phyloP scores from a whole-genome alignment of 176 grass and related monocot genomes.

The Chrysopogon serrulatus region DNA sequence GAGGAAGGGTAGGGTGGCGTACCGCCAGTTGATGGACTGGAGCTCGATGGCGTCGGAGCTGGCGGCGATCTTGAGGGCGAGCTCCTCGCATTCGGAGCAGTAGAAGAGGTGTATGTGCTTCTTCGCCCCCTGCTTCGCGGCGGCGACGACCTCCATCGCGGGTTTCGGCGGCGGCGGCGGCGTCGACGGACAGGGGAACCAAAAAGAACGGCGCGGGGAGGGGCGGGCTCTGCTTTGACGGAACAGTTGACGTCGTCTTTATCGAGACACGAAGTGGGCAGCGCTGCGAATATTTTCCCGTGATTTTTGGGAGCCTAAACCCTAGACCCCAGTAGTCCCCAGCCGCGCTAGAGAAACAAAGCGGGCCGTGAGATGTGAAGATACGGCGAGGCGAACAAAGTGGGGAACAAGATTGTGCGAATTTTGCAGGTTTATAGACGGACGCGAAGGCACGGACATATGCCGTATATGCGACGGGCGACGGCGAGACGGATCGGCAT shows the following conservation, averaged over 20 bases:
- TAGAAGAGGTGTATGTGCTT: conserved; percentile 89
- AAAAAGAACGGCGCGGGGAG: conserved; percentile 18
- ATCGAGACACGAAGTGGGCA: neutral
- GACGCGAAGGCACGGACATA: neutral
- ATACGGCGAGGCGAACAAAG: neutral
- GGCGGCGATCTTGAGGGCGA: conserved; percentile 60
- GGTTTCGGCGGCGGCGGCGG: neutral
- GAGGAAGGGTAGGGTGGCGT: neutral
- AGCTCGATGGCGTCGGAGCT: conserved; percentile 68
- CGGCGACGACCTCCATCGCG: conserved; percentile 26
- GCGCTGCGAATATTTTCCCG: neutral
- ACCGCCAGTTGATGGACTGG: conserved; percentile 88
- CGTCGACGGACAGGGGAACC: conserved; percentile 12
- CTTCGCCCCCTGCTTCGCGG: conserved; percentile 43
- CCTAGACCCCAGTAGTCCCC: conserved; percentile 7
- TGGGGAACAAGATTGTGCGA: neutral
- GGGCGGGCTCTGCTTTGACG: neutral
- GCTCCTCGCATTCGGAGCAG: conserved; percentile 78
- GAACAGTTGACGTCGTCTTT: conserved; percentile 9
- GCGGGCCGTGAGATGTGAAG: neutral
- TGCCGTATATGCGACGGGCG: neutral
- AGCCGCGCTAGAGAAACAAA: neutral
- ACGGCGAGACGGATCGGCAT: neutral
- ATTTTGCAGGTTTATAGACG: neutral
- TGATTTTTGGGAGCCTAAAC: neutral